A percentile compares a stretch with the other conserved stretches of the same genome.
Evolutionary conservation across 768 basidiomycete species (phyloP).

Genomic region (Leccinum ochraceum): DNA sequence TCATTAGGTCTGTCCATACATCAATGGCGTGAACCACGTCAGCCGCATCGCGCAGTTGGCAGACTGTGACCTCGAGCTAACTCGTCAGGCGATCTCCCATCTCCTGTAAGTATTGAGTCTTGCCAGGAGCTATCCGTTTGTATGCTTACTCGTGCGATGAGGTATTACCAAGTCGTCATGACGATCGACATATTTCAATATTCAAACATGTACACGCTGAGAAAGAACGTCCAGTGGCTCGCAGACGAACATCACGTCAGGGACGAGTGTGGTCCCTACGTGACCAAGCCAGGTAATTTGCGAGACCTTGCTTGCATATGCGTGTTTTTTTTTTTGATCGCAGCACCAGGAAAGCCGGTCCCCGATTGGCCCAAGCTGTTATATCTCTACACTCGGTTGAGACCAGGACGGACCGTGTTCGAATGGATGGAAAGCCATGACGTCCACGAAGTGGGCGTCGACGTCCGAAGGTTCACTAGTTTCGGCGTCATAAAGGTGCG

Average conservation of each 20-base stretch:
- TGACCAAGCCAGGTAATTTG: slow-evolving; percentile 66
- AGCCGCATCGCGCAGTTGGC: slow-evolving; percentile 89
- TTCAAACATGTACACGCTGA: slow-evolving; percentile 94
- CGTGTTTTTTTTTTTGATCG: slow-evolving; percentile 6
- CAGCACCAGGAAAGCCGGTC: slow-evolving; percentile 48
- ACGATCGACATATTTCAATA: slow-evolving; percentile 97
- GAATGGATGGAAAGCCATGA: slow-evolving; percentile 86
- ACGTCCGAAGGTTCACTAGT: slow-evolving; percentile 91
- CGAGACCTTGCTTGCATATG: neutral
- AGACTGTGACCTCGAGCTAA: slow-evolving; percentile 80
- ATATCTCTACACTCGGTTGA: slow-evolving; percentile 82
- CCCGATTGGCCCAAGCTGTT: slow-evolving; percentile 89
- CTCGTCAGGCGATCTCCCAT: slow-evolving; percentile 87
- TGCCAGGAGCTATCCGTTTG: neutral
- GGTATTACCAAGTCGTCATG: slow-evolving; percentile 97
- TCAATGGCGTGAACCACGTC: slow-evolving; percentile 92
- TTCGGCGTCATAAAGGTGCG: slow-evolving; percentile 94
- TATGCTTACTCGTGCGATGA: slow-evolving; percentile 32
- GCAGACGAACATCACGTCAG: slow-evolving; percentile 83
- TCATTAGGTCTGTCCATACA: slow-evolving; percentile 64
- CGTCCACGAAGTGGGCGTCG: slow-evolving; percentile 74
- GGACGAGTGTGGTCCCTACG: slow-evolving; percentile 91
- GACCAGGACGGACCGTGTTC: slow-evolving; percentile 77
- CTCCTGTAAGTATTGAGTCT: slow-evolving; percentile 62
- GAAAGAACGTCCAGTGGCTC: slow-evolving; percentile 84